Evolutionary conservation across 768 basidiomycete genomes (phyloP), one percentile per base, ranked within the genome.

Genomic region (Tubosaeta sp.): DNA sequence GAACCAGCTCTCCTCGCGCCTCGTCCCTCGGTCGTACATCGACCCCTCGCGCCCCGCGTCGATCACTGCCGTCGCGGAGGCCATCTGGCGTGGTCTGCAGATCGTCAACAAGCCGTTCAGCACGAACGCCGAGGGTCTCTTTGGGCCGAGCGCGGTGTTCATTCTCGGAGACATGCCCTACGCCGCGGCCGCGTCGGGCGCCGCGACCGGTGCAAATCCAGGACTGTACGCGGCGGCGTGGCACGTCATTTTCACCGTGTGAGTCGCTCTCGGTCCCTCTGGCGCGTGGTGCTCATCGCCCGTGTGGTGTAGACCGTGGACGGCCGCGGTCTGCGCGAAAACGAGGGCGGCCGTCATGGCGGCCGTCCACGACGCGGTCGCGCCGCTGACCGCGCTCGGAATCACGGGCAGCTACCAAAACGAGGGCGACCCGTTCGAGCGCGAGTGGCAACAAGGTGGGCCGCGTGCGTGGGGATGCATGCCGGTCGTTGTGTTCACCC

Each of bases 361-460:
- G 5, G 53, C 56, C 25, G 26, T 62, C 22, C 48, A 50, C 3
- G 12, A 46, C 14, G 52, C 64, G 1, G 46, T 56, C 37, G 19
- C 38, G 9, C 59, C 61, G 0, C 26, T 66, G 45, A 41, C 47
- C 7, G 50, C 53, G 0, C 25, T 66, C 12, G 64, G 59, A 12
- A 39, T 61, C 34, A 53, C 14, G 33, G 42, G 56, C 14, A 64
- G 62, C 39, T 65, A 66, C 55, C 62, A 64, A 26, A 64, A 58
- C 33, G 61, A 64, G 48, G 64, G 46, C 3, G 51, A 50, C 19
- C 22, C 51, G 6, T 64, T 54, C 38, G 63, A 64, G 17, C n/a
- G 1, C 6, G 33, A 60, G 34, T 64, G 61, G 61, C 58, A 65
- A 48, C 43, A 51, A 46, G 37, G 59, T 58, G 37, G n/a, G 8